These are phyloP conservation scores for Westerdykella ornata DNA, from an alignment of 2,329 filamentous ascomycete species.

Conservation along the genomic window DNA sequence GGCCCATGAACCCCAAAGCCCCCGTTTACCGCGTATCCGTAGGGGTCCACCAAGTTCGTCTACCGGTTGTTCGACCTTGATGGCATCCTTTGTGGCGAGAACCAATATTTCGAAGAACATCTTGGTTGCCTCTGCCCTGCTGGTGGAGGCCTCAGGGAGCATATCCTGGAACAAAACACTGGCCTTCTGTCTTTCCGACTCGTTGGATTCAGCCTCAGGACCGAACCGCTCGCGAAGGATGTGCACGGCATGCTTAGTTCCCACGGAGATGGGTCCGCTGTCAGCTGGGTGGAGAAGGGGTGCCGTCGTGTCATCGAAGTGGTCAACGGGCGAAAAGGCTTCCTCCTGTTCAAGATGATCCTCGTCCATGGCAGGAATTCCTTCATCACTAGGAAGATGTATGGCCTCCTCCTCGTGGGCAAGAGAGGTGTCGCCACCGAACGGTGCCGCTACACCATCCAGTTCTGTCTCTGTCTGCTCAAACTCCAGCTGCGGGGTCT, in stretches of 20 bases:
- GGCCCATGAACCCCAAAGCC: constrained; percentile 96
- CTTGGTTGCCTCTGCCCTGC: constrained; percentile 87
- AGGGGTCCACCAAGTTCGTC: constrained; percentile 70
- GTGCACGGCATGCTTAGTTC: constrained; percentile 93
- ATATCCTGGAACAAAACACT: constrained; percentile 86
- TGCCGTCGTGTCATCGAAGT: constrained; percentile 71
- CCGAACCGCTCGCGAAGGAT: constrained; percentile 86
- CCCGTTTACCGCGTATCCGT: constrained; percentile 79
- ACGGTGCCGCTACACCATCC: constrained; percentile 40
- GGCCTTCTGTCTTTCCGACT: constrained; percentile 65
- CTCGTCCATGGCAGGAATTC: constrained; percentile 20
- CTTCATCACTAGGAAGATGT: constrained; percentile 22
- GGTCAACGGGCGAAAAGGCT: constrained; percentile 40
- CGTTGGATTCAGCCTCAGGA: constrained; percentile 57
- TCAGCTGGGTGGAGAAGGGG: constrained; percentile 75
- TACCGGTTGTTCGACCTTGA: constrained; percentile 85
- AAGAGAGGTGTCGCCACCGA: constrained; percentile 29
- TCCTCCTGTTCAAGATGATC: constrained; percentile 30
- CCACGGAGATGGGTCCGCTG: constrained; percentile 77
- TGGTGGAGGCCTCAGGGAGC: constrained; percentile 72
- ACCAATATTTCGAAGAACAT: constrained; percentile 99
- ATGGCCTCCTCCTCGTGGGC: constrained; percentile 21
- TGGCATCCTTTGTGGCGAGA: constrained; percentile 92
- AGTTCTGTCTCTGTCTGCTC: constrained; percentile 46
- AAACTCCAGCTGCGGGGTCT: constrained; percentile 61